Conservation (phyloP, 345 rosid species). For the Acer yangbiense region DNA sequence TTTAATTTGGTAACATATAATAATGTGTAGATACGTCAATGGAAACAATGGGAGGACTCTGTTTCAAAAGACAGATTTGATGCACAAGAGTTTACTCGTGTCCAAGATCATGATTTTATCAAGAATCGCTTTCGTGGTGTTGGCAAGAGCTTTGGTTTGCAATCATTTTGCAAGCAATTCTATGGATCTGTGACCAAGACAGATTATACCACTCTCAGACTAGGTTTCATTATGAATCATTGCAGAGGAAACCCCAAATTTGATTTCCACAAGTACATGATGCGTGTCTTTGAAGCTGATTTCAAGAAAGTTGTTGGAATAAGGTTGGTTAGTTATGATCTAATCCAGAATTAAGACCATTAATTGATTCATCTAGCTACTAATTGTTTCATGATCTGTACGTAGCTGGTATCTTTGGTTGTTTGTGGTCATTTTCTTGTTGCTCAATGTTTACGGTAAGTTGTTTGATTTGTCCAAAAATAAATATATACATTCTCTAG, state of each 20-base stretch:
- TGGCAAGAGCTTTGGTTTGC: slow-evolving; percentile 63
- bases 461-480: not conserved
- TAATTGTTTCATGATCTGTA: slow-evolving; percentile 19
- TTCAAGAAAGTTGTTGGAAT: slow-evolving; percentile 94
- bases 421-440: slow-evolving; percentile 72
- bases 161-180: slow-evolving; percentile 87
- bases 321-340: slow-evolving; percentile 43
- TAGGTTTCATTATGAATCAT: slow-evolving; percentile 86
- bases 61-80: slow-evolving; percentile 26
- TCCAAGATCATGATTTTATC: slow-evolving; percentile 74
- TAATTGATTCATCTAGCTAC: not conserved
- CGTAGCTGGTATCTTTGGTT: slow-evolving; percentile 99
- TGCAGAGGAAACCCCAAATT: slow-evolving; percentile 74
- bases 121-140: slow-evolving; percentile 64
- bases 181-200: slow-evolving; percentile 70
- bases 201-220: slow-evolving; percentile 75
- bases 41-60: slow-evolving; percentile 66
- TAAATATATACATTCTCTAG: not conserved
- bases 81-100: slow-evolving; percentile 44
- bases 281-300: slow-evolving; percentile 91
- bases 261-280: slow-evolving; percentile 80
- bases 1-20: not conserved
- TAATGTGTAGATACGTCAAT: slow-evolving; percentile 51
- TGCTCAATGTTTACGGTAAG: slow-evolving; percentile 70
- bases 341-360: no score